Base-by-base conservation (phyloP, 495 filamentous ascomycete species). In the Penicillium salamii region DNA sequence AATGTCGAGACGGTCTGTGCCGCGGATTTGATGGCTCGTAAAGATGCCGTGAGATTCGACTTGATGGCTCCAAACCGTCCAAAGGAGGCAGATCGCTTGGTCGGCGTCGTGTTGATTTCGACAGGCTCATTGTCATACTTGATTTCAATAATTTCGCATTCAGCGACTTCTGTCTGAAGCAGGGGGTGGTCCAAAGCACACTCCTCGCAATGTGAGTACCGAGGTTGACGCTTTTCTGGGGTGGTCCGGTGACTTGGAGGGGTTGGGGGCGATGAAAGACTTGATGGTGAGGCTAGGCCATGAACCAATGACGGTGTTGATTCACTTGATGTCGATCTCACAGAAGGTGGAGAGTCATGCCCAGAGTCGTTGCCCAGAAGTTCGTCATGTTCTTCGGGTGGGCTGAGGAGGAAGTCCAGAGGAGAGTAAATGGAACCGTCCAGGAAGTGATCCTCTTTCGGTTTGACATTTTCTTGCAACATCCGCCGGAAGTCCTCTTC, bases 21-120 rank as follows among this genome's bases (percentile, higher is more conserved):
- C 0, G 91, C 92, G 11, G 85, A 88, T 65, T 88, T 88, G 46
- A 97, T 80, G 20, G 88, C 90, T 26, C 88, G 82, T 42, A 98
- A 69, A 0, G 93, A 98, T 17, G 92, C 90, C 4, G 91, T 98
- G 13, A 98, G 77, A 55, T 97, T 97, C 2, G 93, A 98, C 58
- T 90, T 95, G 71, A 97, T 82, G 13, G 76, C 73, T 12, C 63
- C 66, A 5, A 75, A 36, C n/a, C 69, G 65, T n/a, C 65, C 57
- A 33, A 62, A 51, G 11, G 62, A 52, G 11, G 50, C 51, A 14
- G 59, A 41, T 12, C 57, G 54, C 18, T 67, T 70, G 11, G 61
- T 20, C 0, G 58, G 41, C 1, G 36, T 57, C 14, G 55, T 20
- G 42, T 66, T 50, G 20, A 56, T 29, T 28, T 49, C 46, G 18